A percentile compares a stretch with the other conserved stretches of the same genome.
Evolutionary conservation across 768 basidiomycete species (phyloP).

Genomic region (Calocybe indica): DNA sequence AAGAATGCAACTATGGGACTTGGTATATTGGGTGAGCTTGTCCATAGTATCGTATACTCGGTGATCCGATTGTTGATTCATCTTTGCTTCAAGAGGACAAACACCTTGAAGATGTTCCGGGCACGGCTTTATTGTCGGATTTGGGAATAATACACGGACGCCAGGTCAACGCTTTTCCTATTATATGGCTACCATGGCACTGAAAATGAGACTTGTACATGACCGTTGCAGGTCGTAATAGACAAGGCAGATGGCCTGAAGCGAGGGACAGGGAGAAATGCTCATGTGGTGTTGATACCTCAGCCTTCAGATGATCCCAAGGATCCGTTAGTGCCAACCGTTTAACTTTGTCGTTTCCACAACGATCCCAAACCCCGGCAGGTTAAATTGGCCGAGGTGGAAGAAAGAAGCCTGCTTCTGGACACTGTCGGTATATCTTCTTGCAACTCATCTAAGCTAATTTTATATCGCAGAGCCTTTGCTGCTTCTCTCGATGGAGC

Average conservation of each 20-base stretch:
- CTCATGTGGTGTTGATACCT: slow-evolving; percentile 34
- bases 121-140: slow-evolving; percentile 35
- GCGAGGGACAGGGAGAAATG: slow-evolving; percentile 28
- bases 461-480: slow-evolving; percentile 23
- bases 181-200: not conserved
- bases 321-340: slow-evolving; percentile 27
- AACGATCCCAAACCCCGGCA: slow-evolving; percentile 5
- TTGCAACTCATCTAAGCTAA: not conserved
- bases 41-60: no score
- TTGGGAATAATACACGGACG: slow-evolving; percentile 28
- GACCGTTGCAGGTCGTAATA: slow-evolving; percentile 19
- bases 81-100: slow-evolving; percentile 24
- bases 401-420: slow-evolving; percentile 41
- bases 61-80: not conserved
- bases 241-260: slow-evolving; percentile 27
- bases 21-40: no score
- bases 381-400: slow-evolving; percentile 39
- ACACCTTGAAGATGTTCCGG: slow-evolving; percentile 29
- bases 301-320: slow-evolving; percentile 38
- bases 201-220: not conserved
- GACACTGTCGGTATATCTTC: slow-evolving; percentile 25
- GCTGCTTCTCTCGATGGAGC: slow-evolving; percentile 36
- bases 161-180: slow-evolving; percentile 11
- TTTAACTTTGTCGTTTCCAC: not conserved
- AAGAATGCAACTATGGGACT: not conserved